Conservation (phyloP, 257 asterid species). For the Solanum chaucha region DNA sequence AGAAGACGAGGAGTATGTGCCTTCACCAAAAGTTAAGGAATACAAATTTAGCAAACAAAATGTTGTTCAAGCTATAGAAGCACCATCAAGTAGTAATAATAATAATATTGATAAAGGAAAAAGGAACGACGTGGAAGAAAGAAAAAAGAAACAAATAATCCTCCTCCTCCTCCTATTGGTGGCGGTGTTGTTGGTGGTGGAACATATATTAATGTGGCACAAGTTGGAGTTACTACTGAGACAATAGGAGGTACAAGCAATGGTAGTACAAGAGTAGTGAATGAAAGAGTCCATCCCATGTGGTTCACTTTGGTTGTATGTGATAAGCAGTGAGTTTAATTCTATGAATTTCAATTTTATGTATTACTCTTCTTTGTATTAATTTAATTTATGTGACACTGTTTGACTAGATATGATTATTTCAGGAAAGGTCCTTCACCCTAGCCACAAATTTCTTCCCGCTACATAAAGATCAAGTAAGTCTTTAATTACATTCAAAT, state of each 20-base stretch:
- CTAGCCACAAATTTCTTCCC: conserved; percentile 2
- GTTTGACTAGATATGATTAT: neutral
- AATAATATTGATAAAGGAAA: neutral
- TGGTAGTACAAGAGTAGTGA: neutral
- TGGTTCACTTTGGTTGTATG: conserved; percentile 24
- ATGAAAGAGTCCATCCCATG: neutral
- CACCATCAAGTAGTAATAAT: neutral
- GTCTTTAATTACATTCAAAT: neutral
- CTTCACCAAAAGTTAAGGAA: neutral
- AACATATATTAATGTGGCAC: neutral
- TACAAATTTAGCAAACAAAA: neutral
- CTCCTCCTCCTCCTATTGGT: neutral
- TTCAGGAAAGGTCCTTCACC: neutral
- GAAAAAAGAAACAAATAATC: neutral
- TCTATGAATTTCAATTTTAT: neutral
- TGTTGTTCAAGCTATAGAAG: neutral
- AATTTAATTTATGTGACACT: neutral
- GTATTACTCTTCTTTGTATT: neutral
- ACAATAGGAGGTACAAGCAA: neutral
- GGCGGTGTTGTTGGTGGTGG: neutral
- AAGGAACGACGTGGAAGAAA: neutral
- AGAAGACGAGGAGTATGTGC: neutral
- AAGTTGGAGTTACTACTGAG: neutral
- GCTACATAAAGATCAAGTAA: conserved; percentile 10
- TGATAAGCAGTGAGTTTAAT: conserved; percentile 8